These are phyloP conservation scores for Kondoa subrosea DNA, from an alignment of 768 basidiomycete species.

Conservation along the genomic window DNA sequence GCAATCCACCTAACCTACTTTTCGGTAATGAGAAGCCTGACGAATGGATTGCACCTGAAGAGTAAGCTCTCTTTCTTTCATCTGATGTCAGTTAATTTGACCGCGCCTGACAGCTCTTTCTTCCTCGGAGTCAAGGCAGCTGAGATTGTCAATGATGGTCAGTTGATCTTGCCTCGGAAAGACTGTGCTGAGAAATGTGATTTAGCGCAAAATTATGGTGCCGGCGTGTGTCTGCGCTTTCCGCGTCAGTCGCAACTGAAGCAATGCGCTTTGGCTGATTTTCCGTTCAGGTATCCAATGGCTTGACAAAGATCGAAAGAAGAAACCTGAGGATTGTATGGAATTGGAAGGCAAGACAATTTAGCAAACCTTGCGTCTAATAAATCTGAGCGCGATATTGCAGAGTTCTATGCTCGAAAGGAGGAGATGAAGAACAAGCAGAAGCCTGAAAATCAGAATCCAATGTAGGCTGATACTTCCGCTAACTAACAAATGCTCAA, in stretches of 20 bases:
- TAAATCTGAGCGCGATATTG: constrained; percentile 1
- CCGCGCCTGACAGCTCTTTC: constrained; percentile 51
- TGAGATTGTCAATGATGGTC: constrained; percentile 64
- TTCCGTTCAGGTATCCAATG: constrained; percentile 12
- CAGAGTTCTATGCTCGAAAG: background rate
- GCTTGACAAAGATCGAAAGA: constrained; percentile 1
- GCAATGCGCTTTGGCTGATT: background rate
- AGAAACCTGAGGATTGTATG: constrained; percentile 13
- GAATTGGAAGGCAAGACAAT: background rate
- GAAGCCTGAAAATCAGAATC: constrained; percentile 23
- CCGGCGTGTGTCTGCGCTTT: constrained; percentile 84
- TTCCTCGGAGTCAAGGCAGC: constrained; percentile 85
- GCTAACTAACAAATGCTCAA: background rate
- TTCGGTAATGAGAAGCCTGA: constrained; percentile 67
- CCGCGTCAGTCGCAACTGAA: constrained; percentile 47
- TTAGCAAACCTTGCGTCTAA: constrained; percentile 8
- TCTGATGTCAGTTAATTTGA: background rate
- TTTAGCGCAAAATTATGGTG: constrained; percentile 54
- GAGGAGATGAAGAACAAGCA: background rate
- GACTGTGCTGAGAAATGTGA: constrained; percentile 8
- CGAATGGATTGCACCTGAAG: constrained; percentile 70
- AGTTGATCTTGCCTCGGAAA: constrained; percentile 12
- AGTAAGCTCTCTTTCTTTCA: constrained; percentile 39
- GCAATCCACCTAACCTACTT: constrained; percentile 45
- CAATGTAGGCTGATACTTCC: background rate